Percentiles rank a stretch among this genome's conserved stretches.
Evolutionary conservation across 768 basidiomycete genomes (phyloP).

Genomic region (Collybiopsis luxurians): DNA sequence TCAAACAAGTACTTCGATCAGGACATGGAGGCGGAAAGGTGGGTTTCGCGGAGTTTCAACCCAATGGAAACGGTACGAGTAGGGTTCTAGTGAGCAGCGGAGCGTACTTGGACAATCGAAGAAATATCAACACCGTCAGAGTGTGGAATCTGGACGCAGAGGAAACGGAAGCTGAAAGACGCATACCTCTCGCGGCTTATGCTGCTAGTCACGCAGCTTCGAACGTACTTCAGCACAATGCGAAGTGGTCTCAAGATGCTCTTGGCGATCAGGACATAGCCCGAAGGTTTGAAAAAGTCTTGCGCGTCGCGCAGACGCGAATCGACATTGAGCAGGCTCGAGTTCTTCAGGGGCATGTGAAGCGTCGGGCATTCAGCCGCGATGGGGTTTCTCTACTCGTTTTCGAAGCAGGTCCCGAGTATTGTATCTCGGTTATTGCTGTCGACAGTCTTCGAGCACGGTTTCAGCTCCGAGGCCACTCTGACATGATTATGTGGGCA

Average conservation of each 20-base stretch:
- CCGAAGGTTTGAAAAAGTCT: background rate
- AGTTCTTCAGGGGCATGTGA: background rate
- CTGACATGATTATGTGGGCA: constrained; percentile 12
- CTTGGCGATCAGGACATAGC: background rate
- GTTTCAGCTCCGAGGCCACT: constrained; percentile 12
- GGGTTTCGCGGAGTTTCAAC: too few species aligned
- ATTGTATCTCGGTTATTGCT: constrained; percentile 1
- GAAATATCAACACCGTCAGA: too few species aligned
- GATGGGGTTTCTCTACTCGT: constrained; percentile 2
- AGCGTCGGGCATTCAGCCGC: constrained; percentile 8
- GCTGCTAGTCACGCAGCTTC: background rate
- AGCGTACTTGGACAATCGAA: too few species aligned
- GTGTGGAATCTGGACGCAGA: background rate
- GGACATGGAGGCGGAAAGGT: too few species aligned
- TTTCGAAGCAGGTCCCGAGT: background rate
- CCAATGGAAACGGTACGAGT: too few species aligned
- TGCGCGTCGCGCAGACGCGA: background rate
- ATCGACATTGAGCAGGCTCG: background rate
- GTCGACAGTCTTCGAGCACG: background rate
- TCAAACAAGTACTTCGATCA: too few species aligned
- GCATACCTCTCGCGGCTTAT: background rate
- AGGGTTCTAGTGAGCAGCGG: too few species aligned
- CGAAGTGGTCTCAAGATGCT: background rate
- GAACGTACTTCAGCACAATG: background rate
- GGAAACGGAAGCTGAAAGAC: background rate